Conservation (phyloP, 345 rosid genomes). For the Pugionium dolabratum region DNA sequence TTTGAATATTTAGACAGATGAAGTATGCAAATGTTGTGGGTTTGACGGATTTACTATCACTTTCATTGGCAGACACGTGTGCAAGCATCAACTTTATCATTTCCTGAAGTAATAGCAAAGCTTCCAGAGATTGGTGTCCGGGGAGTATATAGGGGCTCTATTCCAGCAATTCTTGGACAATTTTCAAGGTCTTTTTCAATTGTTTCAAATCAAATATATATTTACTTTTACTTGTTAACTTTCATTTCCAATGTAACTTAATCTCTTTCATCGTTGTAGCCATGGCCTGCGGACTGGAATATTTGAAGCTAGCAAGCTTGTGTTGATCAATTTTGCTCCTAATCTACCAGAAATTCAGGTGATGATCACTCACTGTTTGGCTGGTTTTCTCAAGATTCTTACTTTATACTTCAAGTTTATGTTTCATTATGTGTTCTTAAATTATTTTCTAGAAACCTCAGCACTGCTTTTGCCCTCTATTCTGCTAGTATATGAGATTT, state of each 20-base stretch:
- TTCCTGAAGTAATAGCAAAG: constrained; percentile 83
- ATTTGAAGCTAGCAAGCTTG: constrained; percentile 85
- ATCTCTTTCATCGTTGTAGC: constrained; percentile 47
- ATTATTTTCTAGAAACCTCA: too few species aligned
- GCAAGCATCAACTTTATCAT: constrained; percentile 86
- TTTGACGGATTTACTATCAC: constrained; percentile 26
- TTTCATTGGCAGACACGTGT: constrained; percentile 72
- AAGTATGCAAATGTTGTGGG: constrained; percentile 4
- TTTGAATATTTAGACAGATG: constrained; percentile 14
- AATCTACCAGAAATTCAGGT: constrained; percentile 91
- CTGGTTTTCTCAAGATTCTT: neutral
- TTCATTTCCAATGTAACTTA: constrained; percentile 21
- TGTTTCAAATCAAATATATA: constrained; percentile 14
- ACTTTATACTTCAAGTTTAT: neutral
- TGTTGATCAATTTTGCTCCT: constrained; percentile 87
- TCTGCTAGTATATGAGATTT: too few species aligned
- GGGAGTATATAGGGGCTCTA: constrained; percentile 89
- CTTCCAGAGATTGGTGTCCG: constrained; percentile 87
- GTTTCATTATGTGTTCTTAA: constrained; percentile 5
- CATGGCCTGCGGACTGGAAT: constrained; percentile 97
- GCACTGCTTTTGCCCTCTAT: neutral
- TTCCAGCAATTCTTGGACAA: constrained; percentile 96
- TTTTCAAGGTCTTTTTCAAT: constrained; percentile 71
- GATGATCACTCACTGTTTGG: constrained; percentile 23
- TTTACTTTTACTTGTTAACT: neutral